phyloP scores from a whole-genome alignment of 108 stramenopile genomes.

The Skeletonema costatum region DNA sequence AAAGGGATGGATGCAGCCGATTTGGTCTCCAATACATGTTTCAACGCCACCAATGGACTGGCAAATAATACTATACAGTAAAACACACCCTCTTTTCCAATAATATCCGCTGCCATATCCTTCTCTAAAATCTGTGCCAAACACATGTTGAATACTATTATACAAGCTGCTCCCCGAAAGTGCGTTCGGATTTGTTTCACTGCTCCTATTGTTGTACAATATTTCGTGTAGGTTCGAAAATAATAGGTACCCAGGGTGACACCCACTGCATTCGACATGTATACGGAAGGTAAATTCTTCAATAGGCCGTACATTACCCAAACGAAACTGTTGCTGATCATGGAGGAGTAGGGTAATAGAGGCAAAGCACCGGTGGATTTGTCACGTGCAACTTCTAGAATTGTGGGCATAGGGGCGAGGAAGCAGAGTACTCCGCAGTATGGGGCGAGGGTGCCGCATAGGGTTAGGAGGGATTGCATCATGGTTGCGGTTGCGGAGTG shows the following conservation, averaged over 20 bases:
- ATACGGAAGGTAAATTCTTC: conserved; percentile 18
- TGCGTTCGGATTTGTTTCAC: conserved; percentile 31
- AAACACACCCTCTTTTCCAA: conserved; percentile 33
- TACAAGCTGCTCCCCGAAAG: conserved; percentile 10
- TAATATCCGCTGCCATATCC: conserved; percentile 24
- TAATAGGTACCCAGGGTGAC: conserved; percentile 29
- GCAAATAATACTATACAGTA: conserved; percentile 71
- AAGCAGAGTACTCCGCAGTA: conserved; percentile 18
- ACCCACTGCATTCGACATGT: conserved; percentile 22
- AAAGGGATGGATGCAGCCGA: conserved; percentile 71
- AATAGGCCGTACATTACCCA: conserved; percentile 49
- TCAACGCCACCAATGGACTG: conserved; percentile 59
- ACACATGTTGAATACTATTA: conserved; percentile 26
- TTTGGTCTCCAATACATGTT: conserved; percentile 58
- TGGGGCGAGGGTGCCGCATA: conserved; percentile 26
- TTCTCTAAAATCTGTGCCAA: conserved; percentile 4
- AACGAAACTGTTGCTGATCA: conserved; percentile 44
- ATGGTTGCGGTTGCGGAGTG: neutral
- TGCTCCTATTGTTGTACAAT: conserved; percentile 12
- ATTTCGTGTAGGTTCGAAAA: conserved; percentile 14
- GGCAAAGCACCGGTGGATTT: conserved; percentile 66
- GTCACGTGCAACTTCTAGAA: conserved; percentile 54
- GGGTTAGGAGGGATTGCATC: conserved; percentile 11
- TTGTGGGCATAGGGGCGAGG: conserved; percentile 61
- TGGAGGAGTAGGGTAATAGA: conserved; percentile 32